phyloP scores from a whole-genome alignment of 2,329 filamentous ascomycete species.

The Fusarium chlamydosporum region DNA sequence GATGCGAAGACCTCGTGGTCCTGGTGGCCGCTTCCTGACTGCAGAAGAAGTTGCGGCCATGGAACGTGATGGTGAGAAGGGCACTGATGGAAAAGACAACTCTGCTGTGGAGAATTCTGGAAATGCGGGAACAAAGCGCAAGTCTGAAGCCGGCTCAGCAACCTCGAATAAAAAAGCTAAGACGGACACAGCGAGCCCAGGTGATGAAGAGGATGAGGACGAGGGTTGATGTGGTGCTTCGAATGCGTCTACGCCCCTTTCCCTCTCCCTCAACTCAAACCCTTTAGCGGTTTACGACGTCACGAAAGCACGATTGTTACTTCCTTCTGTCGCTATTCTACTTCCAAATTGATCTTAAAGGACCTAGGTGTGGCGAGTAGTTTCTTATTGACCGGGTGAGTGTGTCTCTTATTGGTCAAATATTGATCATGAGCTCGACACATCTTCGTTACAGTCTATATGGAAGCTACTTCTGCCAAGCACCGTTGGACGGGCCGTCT shows the following conservation, averaged over 20 bases:
- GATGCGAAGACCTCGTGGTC: slow-evolving; percentile 93
- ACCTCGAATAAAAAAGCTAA: slow-evolving; percentile 70
- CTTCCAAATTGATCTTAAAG: slow-evolving; percentile 17
- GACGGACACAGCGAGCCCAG: slow-evolving; percentile 61
- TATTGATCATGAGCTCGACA: slow-evolving; percentile 29
- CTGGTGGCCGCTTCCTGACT: slow-evolving; percentile 94
- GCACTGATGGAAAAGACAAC: slow-evolving; percentile 55
- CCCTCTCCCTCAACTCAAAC: slow-evolving; percentile 49
- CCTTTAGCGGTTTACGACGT: slow-evolving; percentile 56
- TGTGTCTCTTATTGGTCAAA: slow-evolving; percentile 30
- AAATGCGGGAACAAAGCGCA: slow-evolving; percentile 69
- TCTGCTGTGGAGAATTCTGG: slow-evolving; percentile 46
- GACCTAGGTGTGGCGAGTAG: slow-evolving; percentile 12
- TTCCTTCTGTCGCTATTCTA: slow-evolving; percentile 36
- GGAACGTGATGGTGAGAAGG: slow-evolving; percentile 74
- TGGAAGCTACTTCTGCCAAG: slow-evolving; percentile 5
- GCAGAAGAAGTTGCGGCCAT: slow-evolving; percentile 95
- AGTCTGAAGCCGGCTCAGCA: slow-evolving; percentile 66
- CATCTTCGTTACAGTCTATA: slow-evolving; percentile 38
- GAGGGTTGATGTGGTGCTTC: slow-evolving; percentile 55
- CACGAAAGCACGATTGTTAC: slow-evolving; percentile 54
- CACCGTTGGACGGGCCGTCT: slow-evolving; percentile 3
- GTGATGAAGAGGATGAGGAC: slow-evolving; percentile 61
- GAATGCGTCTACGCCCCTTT: slow-evolving; percentile 21
- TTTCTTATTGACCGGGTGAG: slow-evolving; percentile 26